Base-by-base conservation (phyloP, 768 basidiomycete genomes). In the Boletus vinaceobasis region DNA sequence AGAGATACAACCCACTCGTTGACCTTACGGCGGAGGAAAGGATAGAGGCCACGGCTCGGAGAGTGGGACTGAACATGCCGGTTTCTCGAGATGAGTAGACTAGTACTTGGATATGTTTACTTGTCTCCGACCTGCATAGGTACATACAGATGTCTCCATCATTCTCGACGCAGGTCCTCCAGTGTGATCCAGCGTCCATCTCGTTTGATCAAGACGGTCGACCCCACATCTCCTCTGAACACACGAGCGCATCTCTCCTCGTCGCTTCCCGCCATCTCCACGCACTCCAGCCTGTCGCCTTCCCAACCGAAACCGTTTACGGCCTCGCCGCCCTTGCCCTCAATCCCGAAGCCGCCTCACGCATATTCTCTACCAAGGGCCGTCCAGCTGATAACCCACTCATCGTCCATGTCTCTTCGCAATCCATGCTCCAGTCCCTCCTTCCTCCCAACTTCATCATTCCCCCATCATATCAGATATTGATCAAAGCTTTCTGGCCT, bases 241-340 rank as follows among this genome's bases (percentile, higher is more conserved):
- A 79, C 50, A 86, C 89, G 6, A 68, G 73, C 19, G 65, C 74
- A 26, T 79, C 86, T 19, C 73, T 93, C 56, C 66, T 77, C 46
- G 63, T 67, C 19, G 91, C 90, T 1, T 73, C 84, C 7, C 73
- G 76, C 52, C 77, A 80, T 52, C 78, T 77, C 43, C 61, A 78
- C 33, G 73, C 73, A 23, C 62, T 70, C 15, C 75, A 82, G 53
- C 77, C 82, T 21, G 88, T 98, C 52, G 95, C 87, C 0, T 90
- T 99, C 67, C 96, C 97, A 0, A 98, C 97, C 31, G 97, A 99
- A 73, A 98, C 97, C 0, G 97, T 99, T 11, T 99, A 98, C 71
- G 97, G 97, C 1, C 84, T 99, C n/a, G 97, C 90, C 29, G 97
- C 93, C 0, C 73, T 86, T 21, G 93, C 96, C 0, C 73, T 93